A percentile compares a stretch with the other conserved stretches of the same genome.
phyloP scores from a whole-genome alignment of 257 asterid species.

The Catharanthus roseus region DNA sequence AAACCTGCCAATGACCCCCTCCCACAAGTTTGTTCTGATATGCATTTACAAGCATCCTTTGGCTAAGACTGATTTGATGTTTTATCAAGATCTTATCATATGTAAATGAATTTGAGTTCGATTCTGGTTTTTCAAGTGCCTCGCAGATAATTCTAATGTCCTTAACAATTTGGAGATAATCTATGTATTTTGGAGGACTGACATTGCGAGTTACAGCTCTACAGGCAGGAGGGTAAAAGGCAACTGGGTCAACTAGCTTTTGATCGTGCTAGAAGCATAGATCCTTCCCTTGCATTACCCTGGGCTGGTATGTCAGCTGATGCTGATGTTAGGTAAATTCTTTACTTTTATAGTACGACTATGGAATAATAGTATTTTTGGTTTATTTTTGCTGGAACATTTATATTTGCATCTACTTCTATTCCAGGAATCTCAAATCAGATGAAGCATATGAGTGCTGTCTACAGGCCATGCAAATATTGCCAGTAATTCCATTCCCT shows the following conservation, averaged over 20 bases:
- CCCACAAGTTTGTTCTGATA: background rate
- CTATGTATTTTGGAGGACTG: slow-evolving; percentile 11
- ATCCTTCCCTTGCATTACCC: slow-evolving; percentile 91
- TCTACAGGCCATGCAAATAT: slow-evolving; percentile 70
- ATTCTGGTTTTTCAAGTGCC: background rate
- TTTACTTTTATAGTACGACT: slow-evolving; percentile 13
- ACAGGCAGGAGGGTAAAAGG: slow-evolving; percentile 61
- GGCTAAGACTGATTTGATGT: background rate
- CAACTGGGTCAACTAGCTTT: slow-evolving; percentile 89
- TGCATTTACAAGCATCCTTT: background rate
- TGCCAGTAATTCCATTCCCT: slow-evolving; percentile 52
- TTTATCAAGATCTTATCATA: background rate
- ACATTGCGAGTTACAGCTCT: slow-evolving; percentile 51
- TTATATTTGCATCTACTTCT: slow-evolving; percentile 19
- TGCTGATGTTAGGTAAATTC: slow-evolving; percentile 62
- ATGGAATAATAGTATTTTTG: slow-evolving; percentile 5
- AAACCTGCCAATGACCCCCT: background rate
- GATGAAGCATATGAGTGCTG: slow-evolving; percentile 97
- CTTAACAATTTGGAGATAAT: background rate
- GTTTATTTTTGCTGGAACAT: slow-evolving; percentile 11
- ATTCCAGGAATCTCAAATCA: slow-evolving; percentile 59
- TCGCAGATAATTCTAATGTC: background rate
- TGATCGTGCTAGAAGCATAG: slow-evolving; percentile 97
- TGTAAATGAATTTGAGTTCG: background rate
- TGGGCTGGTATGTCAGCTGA: slow-evolving; percentile 99